Base-by-base conservation (phyloP, 768 basidiomycete genomes). In the Suillus cothurnatus region DNA sequence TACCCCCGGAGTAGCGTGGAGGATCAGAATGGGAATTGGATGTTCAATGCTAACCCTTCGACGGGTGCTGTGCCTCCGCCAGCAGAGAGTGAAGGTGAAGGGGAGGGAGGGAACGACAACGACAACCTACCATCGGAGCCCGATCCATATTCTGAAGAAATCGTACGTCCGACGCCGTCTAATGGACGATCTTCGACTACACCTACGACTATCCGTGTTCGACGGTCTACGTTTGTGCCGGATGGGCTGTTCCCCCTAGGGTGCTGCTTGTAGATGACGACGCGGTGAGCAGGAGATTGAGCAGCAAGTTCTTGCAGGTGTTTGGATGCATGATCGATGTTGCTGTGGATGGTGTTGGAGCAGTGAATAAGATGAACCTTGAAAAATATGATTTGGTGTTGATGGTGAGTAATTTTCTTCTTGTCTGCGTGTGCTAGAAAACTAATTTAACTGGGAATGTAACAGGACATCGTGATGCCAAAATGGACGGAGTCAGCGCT, bases 261-360 rank as follows among this genome's bases (percentile, higher is more conserved):
- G 95, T 99, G 63, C 76, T 98, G 60, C 84, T 99, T 9, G 97
- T 99, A 12, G 97, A 99, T 76, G 97, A 99, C 76, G 97, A 99
- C 72, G 90, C 90, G 6, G 95, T 99, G 32, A 95, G 91, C 74
- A 79, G 96, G 64, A 90, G 89, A 73, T 78, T 99, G 64, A 90
- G 91, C 67, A 92, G 88, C 82, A 97, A 96, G 80, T 97, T 98
- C 75, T 77, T 99, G 74, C 91, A 97, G 79, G 92, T 97, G 52
- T 95, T 96, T 77, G 97, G 97, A 45, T 97, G 96, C 76, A 88
- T 89, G 71, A 95, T 91, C 63, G 97, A 98, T 70, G 91, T 97
- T 47, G 97, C 95, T 2, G 93, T 95, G 43, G 95, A 98, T 74
- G 97, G 96, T 0, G 86, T 94, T 6, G 88, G 87, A 1, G 97